A percentile compares a stretch with the other conserved stretches of the same genome.
Conservation (phyloP, 1,284 basidiomycete species). For the Melampsora americana region DNA sequence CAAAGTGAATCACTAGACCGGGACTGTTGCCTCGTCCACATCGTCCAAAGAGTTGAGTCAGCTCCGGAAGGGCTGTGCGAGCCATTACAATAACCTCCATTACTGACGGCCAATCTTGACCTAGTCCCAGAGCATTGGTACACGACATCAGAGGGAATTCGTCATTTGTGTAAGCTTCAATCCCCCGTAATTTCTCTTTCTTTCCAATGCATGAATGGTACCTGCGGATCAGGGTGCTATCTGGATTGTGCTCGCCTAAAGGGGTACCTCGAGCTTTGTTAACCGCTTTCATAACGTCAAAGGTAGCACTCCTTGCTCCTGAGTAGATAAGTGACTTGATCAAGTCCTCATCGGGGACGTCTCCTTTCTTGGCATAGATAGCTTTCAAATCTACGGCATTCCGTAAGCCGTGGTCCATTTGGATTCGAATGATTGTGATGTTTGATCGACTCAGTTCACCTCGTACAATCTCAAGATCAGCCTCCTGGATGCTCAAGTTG, state of each 20-base stretch:
- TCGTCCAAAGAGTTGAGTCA: neutral
- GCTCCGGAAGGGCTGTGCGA: no score
- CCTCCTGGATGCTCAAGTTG: neutral
- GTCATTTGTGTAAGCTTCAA: neutral
- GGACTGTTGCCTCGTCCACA: neutral
- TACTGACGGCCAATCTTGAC: conserved; percentile 14
- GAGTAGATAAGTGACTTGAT: conserved; percentile 7
- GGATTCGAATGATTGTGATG: conserved; percentile 1
- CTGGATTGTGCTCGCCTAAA: neutral
- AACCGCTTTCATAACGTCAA: neutral
- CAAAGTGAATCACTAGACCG: neutral
- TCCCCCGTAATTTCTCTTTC: neutral
- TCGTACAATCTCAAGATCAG: neutral
- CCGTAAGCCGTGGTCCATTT: neutral
- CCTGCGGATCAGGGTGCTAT: neutral
- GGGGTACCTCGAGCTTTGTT: conserved; percentile 3
- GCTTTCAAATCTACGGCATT: neutral
- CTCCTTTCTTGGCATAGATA: neutral
- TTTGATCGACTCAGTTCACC: conserved; percentile 2
- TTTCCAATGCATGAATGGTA: no score
- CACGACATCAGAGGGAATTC: neutral
- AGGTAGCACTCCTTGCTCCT: neutral
- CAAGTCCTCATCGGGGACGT: neutral
- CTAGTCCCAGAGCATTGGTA: conserved; percentile 14
- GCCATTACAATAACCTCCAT: no score